These are phyloP conservation scores for Solanum aculeatissimum DNA, from an alignment of 305 asterid genomes.

Conservation along the genomic window DNA sequence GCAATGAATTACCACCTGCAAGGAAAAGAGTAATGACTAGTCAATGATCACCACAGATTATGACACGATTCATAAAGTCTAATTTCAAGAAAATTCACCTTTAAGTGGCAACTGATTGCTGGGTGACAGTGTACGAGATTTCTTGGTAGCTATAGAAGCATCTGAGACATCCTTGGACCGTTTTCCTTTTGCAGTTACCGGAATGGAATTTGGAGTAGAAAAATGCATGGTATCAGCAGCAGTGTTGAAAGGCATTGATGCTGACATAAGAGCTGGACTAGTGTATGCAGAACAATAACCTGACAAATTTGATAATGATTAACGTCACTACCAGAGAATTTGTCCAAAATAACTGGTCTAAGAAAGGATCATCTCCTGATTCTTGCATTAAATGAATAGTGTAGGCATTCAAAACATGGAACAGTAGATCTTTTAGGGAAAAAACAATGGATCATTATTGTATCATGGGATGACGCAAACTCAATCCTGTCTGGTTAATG, in stretches of 20 bases:
- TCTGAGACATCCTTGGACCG: constrained; percentile 14
- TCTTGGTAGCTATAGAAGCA: constrained; percentile 31
- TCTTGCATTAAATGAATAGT: not conserved
- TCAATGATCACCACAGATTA: not conserved
- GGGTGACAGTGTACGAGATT: constrained; percentile 28
- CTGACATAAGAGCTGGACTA: constrained; percentile 33
- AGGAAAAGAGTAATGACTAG: not conserved
- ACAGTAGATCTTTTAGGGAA: not conserved
- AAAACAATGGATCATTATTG: not conserved
- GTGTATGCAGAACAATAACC: constrained; percentile 36
- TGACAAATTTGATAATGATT: constrained; percentile 11
- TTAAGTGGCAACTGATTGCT: constrained; percentile 16
- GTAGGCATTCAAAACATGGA: not conserved
- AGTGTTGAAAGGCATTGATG: constrained; percentile 14
- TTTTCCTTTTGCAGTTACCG: constrained; percentile 37
- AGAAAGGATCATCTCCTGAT: not conserved
- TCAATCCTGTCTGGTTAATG: not conserved
- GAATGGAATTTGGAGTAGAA: constrained; percentile 28
- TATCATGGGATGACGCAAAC: not conserved
- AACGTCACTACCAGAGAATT: not conserved
- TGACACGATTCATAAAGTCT: not conserved
- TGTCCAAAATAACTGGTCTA: not conserved
- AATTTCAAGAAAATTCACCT: constrained; percentile 24
- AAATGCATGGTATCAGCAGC: constrained; percentile 14
- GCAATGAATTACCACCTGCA: constrained; percentile 23